These are phyloP conservation scores for Coemansia sp. DNA, from an alignment of 192 early-diverging fungal genomes.

Conservation along the genomic window DNA sequence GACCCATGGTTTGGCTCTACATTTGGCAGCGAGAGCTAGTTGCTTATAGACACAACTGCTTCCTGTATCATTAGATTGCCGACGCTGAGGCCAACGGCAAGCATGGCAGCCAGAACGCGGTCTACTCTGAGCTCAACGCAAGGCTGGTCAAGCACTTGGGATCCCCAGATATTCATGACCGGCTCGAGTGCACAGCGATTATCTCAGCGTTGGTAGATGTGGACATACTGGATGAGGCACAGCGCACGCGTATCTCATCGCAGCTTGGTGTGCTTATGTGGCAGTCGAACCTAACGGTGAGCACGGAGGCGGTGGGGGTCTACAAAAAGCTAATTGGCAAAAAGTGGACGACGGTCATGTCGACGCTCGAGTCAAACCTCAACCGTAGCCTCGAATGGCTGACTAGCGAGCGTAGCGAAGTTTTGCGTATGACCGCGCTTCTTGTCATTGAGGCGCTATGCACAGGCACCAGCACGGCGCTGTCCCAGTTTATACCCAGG, in stretches of 20 bases:
- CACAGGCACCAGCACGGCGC: constrained; percentile 59
- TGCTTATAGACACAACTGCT: neutral
- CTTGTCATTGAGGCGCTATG: constrained; percentile 23
- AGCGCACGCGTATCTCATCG: constrained; percentile 21
- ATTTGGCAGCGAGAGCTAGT: neutral
- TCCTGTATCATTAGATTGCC: constrained; percentile 11
- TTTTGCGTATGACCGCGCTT: constrained; percentile 24
- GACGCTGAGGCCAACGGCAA: constrained; percentile 23
- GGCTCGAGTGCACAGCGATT: constrained; percentile 21
- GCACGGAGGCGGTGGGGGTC: constrained; percentile 18
- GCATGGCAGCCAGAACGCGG: constrained; percentile 17
- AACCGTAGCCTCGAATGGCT: constrained; percentile 33
- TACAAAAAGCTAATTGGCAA: constrained; percentile 19
- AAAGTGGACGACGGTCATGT: constrained; percentile 16
- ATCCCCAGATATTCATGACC: constrained; percentile 11
- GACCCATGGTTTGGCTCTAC: neutral
- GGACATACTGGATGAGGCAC: constrained; percentile 19
- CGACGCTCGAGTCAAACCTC: constrained; percentile 17
- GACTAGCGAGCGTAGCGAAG: constrained; percentile 11
- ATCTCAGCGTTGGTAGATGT: constrained; percentile 17
- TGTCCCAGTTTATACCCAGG: constrained; percentile 76
- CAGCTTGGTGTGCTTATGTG: constrained; percentile 17
- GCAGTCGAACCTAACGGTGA: constrained; percentile 10
- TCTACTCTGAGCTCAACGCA: constrained; percentile 20
- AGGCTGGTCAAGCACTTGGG: constrained; percentile 6